These are phyloP conservation scores for Leonotis leonurus DNA, from an alignment of 257 asterid species.

Conservation along the genomic window DNA sequence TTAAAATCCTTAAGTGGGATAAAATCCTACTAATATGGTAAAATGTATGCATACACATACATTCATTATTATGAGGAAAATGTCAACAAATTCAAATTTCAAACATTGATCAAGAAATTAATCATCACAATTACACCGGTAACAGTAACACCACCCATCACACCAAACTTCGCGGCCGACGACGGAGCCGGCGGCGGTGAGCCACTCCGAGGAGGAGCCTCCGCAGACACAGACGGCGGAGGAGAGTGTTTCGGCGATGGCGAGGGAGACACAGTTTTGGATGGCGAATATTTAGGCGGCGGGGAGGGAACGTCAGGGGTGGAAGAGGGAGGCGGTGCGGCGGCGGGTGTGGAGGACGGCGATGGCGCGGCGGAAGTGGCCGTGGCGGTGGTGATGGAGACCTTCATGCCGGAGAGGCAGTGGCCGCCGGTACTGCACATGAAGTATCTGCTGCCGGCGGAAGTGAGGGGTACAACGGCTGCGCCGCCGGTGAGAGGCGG, in stretches of 20 bases:
- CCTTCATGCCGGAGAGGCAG: constrained; percentile 69
- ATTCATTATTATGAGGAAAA: not conserved
- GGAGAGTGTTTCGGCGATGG: constrained; percentile 27
- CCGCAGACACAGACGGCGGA: constrained; percentile 24
- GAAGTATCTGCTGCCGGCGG: constrained; percentile 61
- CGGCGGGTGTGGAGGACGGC: constrained; percentile 4
- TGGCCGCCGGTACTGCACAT: constrained; percentile 53
- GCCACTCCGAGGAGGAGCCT: constrained; percentile 18
- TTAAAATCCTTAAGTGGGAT: not conserved
- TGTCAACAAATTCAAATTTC: constrained; percentile 10
- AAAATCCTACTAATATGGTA: not conserved
- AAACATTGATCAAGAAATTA: constrained; percentile 21
- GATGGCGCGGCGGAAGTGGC: constrained; percentile 40
- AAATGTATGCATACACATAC: not conserved
- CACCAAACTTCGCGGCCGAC: constrained; percentile 33
- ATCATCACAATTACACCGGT: constrained; percentile 22
- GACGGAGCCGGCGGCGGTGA: constrained; percentile 31
- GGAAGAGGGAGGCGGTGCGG: constrained; percentile 16
- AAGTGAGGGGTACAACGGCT: constrained; percentile 34
- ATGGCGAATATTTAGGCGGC: constrained; percentile 20
- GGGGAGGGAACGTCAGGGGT: constrained; percentile 21
- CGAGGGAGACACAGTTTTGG: not conserved
- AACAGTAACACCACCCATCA: constrained; percentile 10
- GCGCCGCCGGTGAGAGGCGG: constrained; percentile 40
- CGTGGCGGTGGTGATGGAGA: constrained; percentile 36